Conservation (phyloP, 345 rosid species). For the Aurinia saxatilis region DNA sequence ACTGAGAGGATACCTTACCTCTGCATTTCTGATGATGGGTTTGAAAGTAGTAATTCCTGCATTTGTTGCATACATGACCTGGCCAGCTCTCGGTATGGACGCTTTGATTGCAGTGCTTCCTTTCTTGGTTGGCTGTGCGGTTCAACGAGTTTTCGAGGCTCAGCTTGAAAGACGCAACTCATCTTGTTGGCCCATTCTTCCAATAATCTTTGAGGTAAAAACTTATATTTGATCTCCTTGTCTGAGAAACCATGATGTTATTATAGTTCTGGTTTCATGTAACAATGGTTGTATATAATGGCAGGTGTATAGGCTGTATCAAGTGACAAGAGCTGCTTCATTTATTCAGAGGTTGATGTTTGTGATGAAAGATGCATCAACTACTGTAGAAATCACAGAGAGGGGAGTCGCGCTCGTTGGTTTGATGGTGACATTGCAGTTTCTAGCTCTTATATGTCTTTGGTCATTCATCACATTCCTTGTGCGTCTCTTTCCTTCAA, state of each 20-base stretch:
- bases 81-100: constrained; percentile 66
- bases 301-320: constrained; percentile 80
- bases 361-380: constrained; percentile 48
- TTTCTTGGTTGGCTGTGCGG: constrained; percentile 62
- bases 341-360: constrained; percentile 70
- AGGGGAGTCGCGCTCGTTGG: constrained; percentile 53
- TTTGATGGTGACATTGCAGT: constrained; percentile 59
- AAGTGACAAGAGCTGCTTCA: constrained; percentile 68
- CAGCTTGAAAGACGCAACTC: constrained; percentile 46
- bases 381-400: constrained; percentile 39
- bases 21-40: constrained; percentile 56
- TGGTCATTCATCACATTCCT: constrained; percentile 81
- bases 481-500: constrained; percentile 75
- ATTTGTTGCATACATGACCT: constrained; percentile 47
- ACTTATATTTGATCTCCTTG: background rate
- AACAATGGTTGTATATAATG: constrained; percentile 15
- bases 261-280: background rate
- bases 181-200: constrained; percentile 81
- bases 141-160: constrained; percentile 57
- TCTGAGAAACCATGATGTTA: background rate
- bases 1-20: constrained; percentile 58
- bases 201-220: constrained; percentile 77
- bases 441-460: constrained; percentile 68
- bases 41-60: constrained; percentile 57
- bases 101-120: constrained; percentile 65